Base-by-base conservation (phyloP, 768 basidiomycete species). In the Strobilomyces dryophilus region DNA sequence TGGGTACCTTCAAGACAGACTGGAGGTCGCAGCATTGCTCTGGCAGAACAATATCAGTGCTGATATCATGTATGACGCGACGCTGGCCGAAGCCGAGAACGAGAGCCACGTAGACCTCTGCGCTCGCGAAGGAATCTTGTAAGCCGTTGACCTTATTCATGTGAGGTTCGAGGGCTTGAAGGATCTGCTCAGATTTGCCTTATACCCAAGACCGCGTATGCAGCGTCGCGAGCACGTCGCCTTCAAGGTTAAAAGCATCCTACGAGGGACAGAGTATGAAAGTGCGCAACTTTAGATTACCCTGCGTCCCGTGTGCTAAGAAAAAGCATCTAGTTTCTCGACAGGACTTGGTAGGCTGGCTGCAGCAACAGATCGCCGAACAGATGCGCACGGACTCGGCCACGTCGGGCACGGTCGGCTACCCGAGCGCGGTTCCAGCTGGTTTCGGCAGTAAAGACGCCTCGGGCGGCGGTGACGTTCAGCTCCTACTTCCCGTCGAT, bases 11-110 rank as follows among this genome's bases (percentile, higher is more conserved):
- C 81, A 84, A 56, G 91, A 92, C 47, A 78, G 91, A 40, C 76
- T 93, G 17, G 88, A 92, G 60, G 79, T 91, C 2, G 87, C 83
- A 12, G 74, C 88, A 0, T 79, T 85, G 46, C 71, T 93, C 32
- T 93, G 91, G 91, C 78, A 83, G 61, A 76, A 91, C 60, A 82
- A 81, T 47, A 92, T 92, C 65, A 91, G 89, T 58, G 85, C 89
- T 0, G 91, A 93, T 68, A 73, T 93, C 49, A 90, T 92, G 87
- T 93, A 93, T 61, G 91, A 93, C 55, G 78, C 80, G 2, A 85
- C 82, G 12, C 64, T 92, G 37, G 73, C 75, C 6, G 83, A 84
- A 50, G 65, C 72, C 5, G 84, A 85, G 45, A 79, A 81, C 52
- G 85, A 89, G 69, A 81, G 78, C 48, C 76, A 85, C 58, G 67